Conservation (phyloP, 2,329 filamentous ascomycete genomes). For the Madurella mycetomatis region DNA sequence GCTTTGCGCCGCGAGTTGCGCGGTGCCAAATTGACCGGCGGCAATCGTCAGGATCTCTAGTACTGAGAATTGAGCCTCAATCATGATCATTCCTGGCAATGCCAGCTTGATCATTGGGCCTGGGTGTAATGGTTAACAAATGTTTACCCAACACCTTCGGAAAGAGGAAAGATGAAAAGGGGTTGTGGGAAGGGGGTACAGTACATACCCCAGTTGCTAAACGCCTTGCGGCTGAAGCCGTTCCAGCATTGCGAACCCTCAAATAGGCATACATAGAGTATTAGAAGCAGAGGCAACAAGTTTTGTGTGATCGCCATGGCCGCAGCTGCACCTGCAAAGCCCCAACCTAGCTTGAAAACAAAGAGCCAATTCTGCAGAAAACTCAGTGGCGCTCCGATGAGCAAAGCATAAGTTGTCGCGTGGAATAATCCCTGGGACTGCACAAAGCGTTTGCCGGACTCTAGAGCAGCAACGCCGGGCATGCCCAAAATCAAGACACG, state of each 20-base stretch:
- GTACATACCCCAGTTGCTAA: constrained; percentile 31
- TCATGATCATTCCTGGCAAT: constrained; percentile 67
- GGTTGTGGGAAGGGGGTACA: background rate
- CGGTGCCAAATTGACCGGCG: constrained; percentile 60
- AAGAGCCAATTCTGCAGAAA: constrained; percentile 73
- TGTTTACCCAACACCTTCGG: background rate
- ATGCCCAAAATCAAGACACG: constrained; percentile 65
- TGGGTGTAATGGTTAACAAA: constrained; percentile 14
- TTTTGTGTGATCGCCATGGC: constrained; percentile 75
- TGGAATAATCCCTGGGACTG: constrained; percentile 78
- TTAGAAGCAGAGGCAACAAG: constrained; percentile 69
- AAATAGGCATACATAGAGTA: constrained; percentile 71
- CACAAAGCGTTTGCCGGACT: constrained; percentile 72
- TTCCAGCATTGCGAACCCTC: constrained; percentile 78
- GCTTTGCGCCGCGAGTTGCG: constrained; percentile 65
- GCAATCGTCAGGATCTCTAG: constrained; percentile 64
- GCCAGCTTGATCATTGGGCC: constrained; percentile 69
- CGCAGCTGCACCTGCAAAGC: constrained; percentile 76
- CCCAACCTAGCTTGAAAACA: constrained; percentile 65
- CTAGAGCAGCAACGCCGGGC: constrained; percentile 72
- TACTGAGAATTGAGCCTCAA: constrained; percentile 52
- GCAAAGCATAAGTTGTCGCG: constrained; percentile 69
- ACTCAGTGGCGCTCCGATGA: constrained; percentile 72
- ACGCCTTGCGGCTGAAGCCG: constrained; percentile 57
- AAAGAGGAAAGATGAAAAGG: background rate